phyloP scores from a whole-genome alignment of 495 filamentous ascomycete genomes.

The Lasiosphaeriaceae sp. region DNA sequence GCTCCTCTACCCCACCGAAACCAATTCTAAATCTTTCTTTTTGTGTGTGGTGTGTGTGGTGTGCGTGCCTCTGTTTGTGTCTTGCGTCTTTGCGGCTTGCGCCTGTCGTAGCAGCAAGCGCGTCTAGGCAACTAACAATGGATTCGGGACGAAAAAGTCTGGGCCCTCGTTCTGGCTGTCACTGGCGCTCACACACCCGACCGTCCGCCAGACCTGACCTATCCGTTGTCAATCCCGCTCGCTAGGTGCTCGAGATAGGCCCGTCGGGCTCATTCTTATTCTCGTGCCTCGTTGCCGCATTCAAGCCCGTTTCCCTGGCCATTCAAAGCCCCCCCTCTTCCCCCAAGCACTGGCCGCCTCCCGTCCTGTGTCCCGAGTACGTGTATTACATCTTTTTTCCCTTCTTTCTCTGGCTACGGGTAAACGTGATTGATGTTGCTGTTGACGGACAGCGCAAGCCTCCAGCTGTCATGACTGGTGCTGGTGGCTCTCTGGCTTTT shows the following conservation, averaged over 20 bases:
- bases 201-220: background rate
- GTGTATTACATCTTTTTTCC: too few relatives aligned
- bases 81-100: too few relatives aligned
- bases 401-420: background rate
- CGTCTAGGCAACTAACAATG: background rate
- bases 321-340: slow-evolving; percentile 10
- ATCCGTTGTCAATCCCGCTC: background rate
- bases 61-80: too few relatives aligned
- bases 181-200: background rate
- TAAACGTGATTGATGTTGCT: too few relatives aligned
- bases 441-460: too few relatives aligned
- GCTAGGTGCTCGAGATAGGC: background rate
- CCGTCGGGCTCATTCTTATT: background rate
- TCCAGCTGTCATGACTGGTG: too few relatives aligned
- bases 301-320: slow-evolving; percentile 5
- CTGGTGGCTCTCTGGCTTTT: background rate
- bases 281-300: slow-evolving; percentile 1
- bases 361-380: slow-evolving; percentile 5
- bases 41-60: too few relatives aligned
- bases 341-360: slow-evolving; percentile 3
- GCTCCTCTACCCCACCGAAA: background rate
- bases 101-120: too few relatives aligned
- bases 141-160: background rate
- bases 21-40: background rate
- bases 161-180: background rate